Conservation (phyloP, 495 filamentous ascomycete genomes). For the Neurospora terricola region DNA sequence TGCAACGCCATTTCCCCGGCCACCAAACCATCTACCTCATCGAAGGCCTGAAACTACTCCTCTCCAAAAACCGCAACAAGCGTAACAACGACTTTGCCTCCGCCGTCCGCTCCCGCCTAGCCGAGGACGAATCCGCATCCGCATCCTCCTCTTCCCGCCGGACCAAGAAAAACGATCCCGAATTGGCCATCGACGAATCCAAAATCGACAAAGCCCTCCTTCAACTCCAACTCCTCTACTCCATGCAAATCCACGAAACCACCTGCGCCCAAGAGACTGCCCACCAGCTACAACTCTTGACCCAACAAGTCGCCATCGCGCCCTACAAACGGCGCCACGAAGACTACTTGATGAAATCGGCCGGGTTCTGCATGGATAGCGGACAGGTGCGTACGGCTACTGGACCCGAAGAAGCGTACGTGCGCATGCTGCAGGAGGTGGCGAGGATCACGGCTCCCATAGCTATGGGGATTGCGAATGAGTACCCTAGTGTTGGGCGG, state of each 20-base stretch:
- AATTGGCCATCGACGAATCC: conserved; percentile 57
- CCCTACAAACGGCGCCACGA: conserved; percentile 50
- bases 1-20: conserved; percentile 44
- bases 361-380: conserved; percentile 72
- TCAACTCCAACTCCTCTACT: conserved; percentile 57
- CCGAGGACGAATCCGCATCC: conserved; percentile 13
- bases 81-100: conserved; percentile 58
- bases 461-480: conserved; percentile 57
- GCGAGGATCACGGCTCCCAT: conserved; percentile 61
- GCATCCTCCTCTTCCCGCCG: conserved; percentile 7
- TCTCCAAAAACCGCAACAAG: conserved; percentile 59
- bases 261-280: conserved; percentile 51
- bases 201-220: conserved; percentile 65
- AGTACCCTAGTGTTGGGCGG: conserved; percentile 48
- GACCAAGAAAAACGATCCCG: conserved; percentile 32
- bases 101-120: conserved; percentile 49
- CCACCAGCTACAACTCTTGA: conserved; percentile 69
- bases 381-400: conserved; percentile 73
- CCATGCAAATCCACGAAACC: conserved; percentile 66
- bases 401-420: conserved; percentile 56
- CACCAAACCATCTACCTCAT: conserved; percentile 64
- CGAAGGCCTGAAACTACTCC: conserved; percentile 57
- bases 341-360: conserved; percentile 30
- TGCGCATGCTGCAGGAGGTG: conserved; percentile 73
- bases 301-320: conserved; percentile 68